Percentiles rank a stretch among this genome's conserved stretches.
These are phyloP conservation scores for Arachnomyces sp. DNA, from an alignment of 2,329 filamentous ascomycete species.

Conservation along the genomic window DNA sequence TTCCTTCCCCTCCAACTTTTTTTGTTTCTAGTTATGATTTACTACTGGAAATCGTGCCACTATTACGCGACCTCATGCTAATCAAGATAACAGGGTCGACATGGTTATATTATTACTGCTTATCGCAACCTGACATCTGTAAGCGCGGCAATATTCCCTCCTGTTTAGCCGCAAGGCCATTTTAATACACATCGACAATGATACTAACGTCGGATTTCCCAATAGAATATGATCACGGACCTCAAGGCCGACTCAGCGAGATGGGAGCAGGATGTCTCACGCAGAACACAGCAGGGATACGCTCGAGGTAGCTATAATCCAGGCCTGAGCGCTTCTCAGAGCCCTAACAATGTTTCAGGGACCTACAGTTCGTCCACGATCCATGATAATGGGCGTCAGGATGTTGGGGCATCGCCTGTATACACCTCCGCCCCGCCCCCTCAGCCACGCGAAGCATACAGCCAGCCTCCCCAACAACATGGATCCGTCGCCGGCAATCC, in stretches of 20 bases:
- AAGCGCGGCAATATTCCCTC: conserved; percentile 30
- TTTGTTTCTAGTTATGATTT: conserved; percentile 5
- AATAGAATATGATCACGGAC: conserved; percentile 48
- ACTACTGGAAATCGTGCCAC: conserved; percentile 9
- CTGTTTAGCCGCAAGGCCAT: not conserved
- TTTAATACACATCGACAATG: conserved; percentile 3
- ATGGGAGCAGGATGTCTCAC: conserved; percentile 39
- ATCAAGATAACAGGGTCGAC: conserved; percentile 48
- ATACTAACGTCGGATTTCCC: conserved; percentile 16
- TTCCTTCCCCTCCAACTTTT: conserved; percentile 15
- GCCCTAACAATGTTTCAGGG: conserved; percentile 30
- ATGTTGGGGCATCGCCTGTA: conserved; percentile 29
- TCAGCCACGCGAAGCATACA: conserved; percentile 27
- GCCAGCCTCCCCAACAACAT: conserved; percentile 26
- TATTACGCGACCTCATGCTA: conserved; percentile 15
- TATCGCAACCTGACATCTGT: conserved; percentile 72
- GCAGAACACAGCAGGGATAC: conserved; percentile 33
- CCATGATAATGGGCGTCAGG: conserved; percentile 31
- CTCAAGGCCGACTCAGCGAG: conserved; percentile 45
- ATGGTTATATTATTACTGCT: conserved; percentile 69
- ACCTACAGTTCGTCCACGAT: conserved; percentile 29
- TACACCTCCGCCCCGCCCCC: conserved; percentile 27
- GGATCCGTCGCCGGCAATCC: not conserved
- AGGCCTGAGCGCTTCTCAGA: conserved; percentile 27
- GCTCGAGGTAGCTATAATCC: conserved; percentile 35